These are phyloP conservation scores for Fusarium duplospermum DNA, from an alignment of 2,329 filamentous ascomycete genomes.

Conservation along the genomic window DNA sequence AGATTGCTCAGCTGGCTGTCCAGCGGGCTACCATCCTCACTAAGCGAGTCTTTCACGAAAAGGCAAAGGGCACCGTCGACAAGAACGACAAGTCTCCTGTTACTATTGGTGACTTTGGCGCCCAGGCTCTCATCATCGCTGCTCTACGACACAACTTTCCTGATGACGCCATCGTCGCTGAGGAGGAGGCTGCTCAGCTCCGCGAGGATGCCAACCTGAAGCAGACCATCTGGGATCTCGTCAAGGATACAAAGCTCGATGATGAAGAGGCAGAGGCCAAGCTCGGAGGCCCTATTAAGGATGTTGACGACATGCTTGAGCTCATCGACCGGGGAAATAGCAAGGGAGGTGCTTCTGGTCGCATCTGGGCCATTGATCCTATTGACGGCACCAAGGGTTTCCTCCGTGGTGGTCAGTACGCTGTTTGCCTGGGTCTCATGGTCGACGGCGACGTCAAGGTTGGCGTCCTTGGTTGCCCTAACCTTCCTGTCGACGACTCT, in stretches of 20 bases:
- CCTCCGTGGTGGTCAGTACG: conserved; percentile 94
- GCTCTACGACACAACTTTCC: conserved; percentile 93
- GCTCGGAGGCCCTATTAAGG: conserved; percentile 75
- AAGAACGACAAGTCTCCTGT: conserved; percentile 98
- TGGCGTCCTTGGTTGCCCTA: conserved; percentile 94
- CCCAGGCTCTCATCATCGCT: conserved; percentile 94
- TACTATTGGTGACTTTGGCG: conserved; percentile 97
- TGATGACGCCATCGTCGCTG: conserved; percentile 88
- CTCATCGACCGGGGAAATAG: conserved; percentile 77
- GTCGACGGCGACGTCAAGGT: conserved; percentile 94
- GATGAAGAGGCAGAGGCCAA: conserved; percentile 68
- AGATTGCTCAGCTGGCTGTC: conserved; percentile 87
- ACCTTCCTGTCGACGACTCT: conserved; percentile 88
- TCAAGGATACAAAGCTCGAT: conserved; percentile 76
- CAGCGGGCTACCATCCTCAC: conserved; percentile 75
- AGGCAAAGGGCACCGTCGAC: conserved; percentile 88
- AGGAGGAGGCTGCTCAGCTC: conserved; percentile 89
- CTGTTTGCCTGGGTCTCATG: conserved; percentile 91
- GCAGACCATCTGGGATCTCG: conserved; percentile 82
- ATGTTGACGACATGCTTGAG: conserved; percentile 74
- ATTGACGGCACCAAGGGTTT: conserved; percentile 99
- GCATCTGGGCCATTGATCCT: conserved; percentile 96
- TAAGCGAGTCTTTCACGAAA: conserved; percentile 74
- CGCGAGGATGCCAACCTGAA: conserved; percentile 76
- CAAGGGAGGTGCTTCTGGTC: conserved; percentile 76